phyloP scores from a whole-genome alignment of 1,284 basidiomycete genomes.

The Cutaneotrichosporon mucoides region DNA sequence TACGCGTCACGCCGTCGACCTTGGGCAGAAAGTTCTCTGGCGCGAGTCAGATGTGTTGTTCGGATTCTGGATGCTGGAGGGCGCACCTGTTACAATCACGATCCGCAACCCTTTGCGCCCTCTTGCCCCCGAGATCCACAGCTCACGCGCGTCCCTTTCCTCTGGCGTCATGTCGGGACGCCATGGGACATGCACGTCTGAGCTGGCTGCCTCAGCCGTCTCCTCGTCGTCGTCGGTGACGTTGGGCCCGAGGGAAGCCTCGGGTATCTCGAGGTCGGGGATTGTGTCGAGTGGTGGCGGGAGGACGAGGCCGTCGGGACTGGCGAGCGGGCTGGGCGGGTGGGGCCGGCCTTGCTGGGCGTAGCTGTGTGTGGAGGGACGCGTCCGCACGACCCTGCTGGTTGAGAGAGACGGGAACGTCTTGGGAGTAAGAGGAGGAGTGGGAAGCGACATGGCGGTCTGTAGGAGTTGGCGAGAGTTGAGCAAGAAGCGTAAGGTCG shows the following conservation, averaged over 20 bases:
- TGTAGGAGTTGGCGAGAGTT: too few relatives aligned
- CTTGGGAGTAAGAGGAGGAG: slow-evolving; percentile 37
- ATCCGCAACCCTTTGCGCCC: slow-evolving; percentile 41
- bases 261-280: slow-evolving; percentile 18
- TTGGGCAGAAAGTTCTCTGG: slow-evolving; percentile 58
- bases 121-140: slow-evolving; percentile 31
- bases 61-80: too few relatives aligned
- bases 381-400: too few relatives aligned
- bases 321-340: slow-evolving; percentile 9
- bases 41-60: background rate
- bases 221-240: background rate
- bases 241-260: background rate
- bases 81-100: slow-evolving; percentile 45
- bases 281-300: slow-evolving; percentile 12
- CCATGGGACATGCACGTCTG: slow-evolving; percentile 23
- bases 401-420: slow-evolving; percentile 7
- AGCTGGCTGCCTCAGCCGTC: background rate
- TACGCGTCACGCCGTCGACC: slow-evolving; percentile 57
- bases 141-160: slow-evolving; percentile 32
- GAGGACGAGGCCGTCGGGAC: slow-evolving; percentile 12
- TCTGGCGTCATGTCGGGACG: slow-evolving; percentile 29
- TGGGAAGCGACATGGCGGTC: slow-evolving; percentile 19
- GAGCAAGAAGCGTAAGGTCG: too few relatives aligned
- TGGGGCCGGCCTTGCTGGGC: background rate
- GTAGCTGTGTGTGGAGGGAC: background rate